Conservation (phyloP, 305 asterid species). For the Fraxinus paxiana region DNA sequence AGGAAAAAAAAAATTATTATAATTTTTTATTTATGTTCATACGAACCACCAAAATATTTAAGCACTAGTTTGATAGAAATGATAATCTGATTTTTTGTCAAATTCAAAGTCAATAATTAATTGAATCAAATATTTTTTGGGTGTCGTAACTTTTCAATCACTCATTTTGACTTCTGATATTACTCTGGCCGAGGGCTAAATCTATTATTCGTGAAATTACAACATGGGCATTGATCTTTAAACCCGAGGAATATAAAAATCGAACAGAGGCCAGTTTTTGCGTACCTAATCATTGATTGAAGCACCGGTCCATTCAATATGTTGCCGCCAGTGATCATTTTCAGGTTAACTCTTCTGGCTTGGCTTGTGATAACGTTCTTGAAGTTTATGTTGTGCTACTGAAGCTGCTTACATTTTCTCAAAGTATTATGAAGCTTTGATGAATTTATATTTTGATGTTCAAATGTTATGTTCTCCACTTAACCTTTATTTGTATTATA, state of each 20-base stretch:
- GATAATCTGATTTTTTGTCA: no score
- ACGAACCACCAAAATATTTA: no score
- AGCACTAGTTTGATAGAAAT: no score
- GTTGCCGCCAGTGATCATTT: not conserved
- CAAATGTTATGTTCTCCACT: not conserved
- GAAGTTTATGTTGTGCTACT: not conserved
- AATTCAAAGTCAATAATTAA: no score
- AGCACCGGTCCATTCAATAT: not conserved
- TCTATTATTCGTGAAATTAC: not conserved
- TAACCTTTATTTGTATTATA: not conserved
- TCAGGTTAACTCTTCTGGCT: not conserved
- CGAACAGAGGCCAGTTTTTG: not conserved
- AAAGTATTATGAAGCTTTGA: not conserved
- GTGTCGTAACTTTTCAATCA: no score
- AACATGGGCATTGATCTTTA: not conserved
- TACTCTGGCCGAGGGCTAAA: no score
- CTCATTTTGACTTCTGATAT: no score
- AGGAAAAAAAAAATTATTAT: no score
- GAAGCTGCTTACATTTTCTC: not conserved
- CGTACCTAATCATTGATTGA: not conserved
- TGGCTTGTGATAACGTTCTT: not conserved
- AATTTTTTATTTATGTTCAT: no score
- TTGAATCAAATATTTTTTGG: no score
- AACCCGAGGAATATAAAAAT: not conserved
- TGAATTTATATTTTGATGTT: not conserved